Base-by-base conservation (phyloP, 2,329 filamentous ascomycete genomes). In the Aureobasidium namibiae region DNA sequence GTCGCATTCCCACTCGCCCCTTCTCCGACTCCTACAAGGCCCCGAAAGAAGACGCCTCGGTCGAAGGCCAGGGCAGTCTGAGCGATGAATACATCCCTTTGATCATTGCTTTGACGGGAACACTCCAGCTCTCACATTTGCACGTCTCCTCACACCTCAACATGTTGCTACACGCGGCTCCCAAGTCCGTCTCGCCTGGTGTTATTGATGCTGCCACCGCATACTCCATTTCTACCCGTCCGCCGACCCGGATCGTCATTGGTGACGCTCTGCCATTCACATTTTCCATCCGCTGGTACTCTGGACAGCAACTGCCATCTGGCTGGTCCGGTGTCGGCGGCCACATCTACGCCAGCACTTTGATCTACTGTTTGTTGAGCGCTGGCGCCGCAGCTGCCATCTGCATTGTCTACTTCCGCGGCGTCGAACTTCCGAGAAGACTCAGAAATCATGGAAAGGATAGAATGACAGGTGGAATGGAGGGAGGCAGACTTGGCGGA, bases 141-240 rank as follows among this genome's bases (percentile, higher is more conserved):
- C 94, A 97, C 75, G 84, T 99, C 65, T 89, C 88, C 69, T 92
- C 91, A 6, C 85, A 90, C 68, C 81, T 97, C 72, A 97, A 97
- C 71, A 85, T 97, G 62, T 79, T 97, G 59, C 80, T 96, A 65
- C 94, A 85, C 76, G 65, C 86, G 78, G 75, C 84, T 81, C 73
- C 86, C 29, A 72, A 72, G 63, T 63, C 68, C 61, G 60, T 75
- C 42, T 61, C 72, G n/a, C 75, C 83, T 21, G 92, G 92, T 31
- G 90, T 92, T 18, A 82, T 96, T 42, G 90, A 96, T 68, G 92
- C 90, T 16, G 92, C 86, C 23, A 86, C 90, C 3, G 92, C 92
- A 6, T 97, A 99, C 74, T 89, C 85, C 64, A 87, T 92, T 2
- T 65, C 67, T 29, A 46, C 76, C 72, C 52, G 78, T 68, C 52